A percentile compares a stretch with the other conserved stretches of the same genome.
Conservation (phyloP, 1,284 basidiomycete species). For the Austroboletus novae-zelandiae region DNA sequence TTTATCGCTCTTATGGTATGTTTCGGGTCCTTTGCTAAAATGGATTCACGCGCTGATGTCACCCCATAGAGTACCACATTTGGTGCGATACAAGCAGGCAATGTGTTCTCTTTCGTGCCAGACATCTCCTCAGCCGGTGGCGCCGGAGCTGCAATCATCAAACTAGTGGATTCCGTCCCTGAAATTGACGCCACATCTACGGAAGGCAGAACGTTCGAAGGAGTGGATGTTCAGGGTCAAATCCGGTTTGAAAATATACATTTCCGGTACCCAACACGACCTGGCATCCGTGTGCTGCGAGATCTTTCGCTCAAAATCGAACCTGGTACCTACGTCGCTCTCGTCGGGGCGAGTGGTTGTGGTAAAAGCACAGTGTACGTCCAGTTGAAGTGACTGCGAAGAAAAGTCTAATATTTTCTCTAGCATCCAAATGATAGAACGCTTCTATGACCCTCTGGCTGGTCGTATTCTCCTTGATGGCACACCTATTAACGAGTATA, state of each 20-base stretch:
- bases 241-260: slow-evolving; percentile 83
- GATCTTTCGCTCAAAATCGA: slow-evolving; percentile 77
- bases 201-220: slow-evolving; percentile 60
- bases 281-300: slow-evolving; percentile 82
- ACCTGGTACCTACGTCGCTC: slow-evolving; percentile 90
- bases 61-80: slow-evolving; percentile 60
- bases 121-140: slow-evolving; percentile 88
- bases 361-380: slow-evolving; percentile 87
- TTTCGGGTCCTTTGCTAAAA: neutral
- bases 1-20: slow-evolving; percentile 83
- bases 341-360: slow-evolving; percentile 88
- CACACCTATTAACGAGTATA: slow-evolving; percentile 75
- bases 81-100: slow-evolving; percentile 78
- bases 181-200: slow-evolving; percentile 82
- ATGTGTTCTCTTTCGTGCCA: slow-evolving; percentile 90
- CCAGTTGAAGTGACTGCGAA: neutral
- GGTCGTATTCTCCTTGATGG: slow-evolving; percentile 81
- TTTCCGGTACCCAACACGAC: slow-evolving; percentile 94
- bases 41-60: slow-evolving; percentile 14
- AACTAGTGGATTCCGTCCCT: slow-evolving; percentile 75
- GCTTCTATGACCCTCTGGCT: slow-evolving; percentile 82
- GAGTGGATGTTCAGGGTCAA: slow-evolving; percentile 59
- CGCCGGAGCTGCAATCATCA: slow-evolving; percentile 76
- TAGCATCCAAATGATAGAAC: slow-evolving; percentile 82
- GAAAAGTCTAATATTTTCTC: neutral